A percentile compares a stretch with the other conserved stretches of the same genome.
Evolutionary conservation across 306 rosid species (phyloP).

Genomic region (Myrica gale): DNA sequence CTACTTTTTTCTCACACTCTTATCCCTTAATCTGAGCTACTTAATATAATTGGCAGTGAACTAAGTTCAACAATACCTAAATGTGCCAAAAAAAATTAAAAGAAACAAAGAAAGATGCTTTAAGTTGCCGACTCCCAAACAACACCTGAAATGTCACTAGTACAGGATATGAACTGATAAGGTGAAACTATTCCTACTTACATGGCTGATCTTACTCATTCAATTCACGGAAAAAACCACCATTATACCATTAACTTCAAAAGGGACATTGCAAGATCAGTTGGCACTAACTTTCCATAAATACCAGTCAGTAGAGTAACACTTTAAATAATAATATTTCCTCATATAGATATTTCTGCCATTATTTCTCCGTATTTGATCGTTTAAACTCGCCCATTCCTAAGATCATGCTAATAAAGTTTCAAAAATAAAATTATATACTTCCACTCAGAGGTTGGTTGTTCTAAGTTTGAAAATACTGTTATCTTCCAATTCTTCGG

Average conservation of each 20-base stretch:
- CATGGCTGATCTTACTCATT: slow-evolving; percentile 14
- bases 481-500: slow-evolving; percentile 15
- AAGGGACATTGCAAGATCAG: slow-evolving; percentile 6
- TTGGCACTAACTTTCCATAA: slow-evolving; percentile 10
- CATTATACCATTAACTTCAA: slow-evolving; percentile 6
- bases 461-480: slow-evolving; percentile 28
- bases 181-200: not conserved
- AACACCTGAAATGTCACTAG: not conserved
- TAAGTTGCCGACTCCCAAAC: not conserved
- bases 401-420: not conserved
- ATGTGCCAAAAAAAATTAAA: not conserved
- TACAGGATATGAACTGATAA: not conserved
- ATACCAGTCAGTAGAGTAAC: slow-evolving; percentile 18
- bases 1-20: not conserved
- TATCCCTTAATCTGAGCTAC: slow-evolving; percentile 1
- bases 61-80: not conserved
- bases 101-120: not conserved
- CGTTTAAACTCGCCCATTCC: not conserved
- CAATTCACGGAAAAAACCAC: slow-evolving; percentile 13
- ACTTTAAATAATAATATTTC: not conserved
- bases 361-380: not conserved
- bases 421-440: not conserved
- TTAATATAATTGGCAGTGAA: not conserved
- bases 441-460: slow-evolving; percentile 1
- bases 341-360: not conserved